phyloP scores from a whole-genome alignment of 2,329 filamentous ascomycete genomes.

The Penicillium hesseltinei region DNA sequence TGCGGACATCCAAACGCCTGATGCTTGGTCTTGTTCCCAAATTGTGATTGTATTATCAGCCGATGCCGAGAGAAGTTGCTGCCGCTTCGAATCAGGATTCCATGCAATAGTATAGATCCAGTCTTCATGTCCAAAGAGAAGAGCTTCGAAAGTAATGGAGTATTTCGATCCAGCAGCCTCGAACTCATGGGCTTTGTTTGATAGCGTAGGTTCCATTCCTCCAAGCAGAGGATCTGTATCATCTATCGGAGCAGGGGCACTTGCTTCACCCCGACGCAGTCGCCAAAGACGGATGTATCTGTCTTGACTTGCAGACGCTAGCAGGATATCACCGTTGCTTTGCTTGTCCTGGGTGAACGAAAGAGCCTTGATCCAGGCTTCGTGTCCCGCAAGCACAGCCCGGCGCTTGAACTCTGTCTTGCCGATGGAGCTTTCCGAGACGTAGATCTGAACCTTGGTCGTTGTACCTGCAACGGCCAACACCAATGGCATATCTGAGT shows the following conservation, averaged over 20 bases:
- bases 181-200: conserved; percentile 85
- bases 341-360: conserved; percentile 68
- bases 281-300: conserved; percentile 96
- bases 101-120: conserved; percentile 93
- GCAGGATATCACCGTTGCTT: conserved; percentile 64
- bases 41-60: conserved; percentile 93
- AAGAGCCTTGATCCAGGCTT: conserved; percentile 89
- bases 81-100: conserved; percentile 56
- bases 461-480: conserved; percentile 85
- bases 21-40: conserved; percentile 80
- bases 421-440: conserved; percentile 49
- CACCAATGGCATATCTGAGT: conserved; percentile 52
- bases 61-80: conserved; percentile 81
- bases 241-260: conserved; percentile 49
- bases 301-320: conserved; percentile 94
- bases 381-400: conserved; percentile 80
- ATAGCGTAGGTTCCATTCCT: conserved; percentile 65
- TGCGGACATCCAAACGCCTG: conserved; percentile 86
- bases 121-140: conserved; percentile 92
- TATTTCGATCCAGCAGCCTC: conserved; percentile 62
- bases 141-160: conserved; percentile 86
- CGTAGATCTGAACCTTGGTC: conserved; percentile 76
- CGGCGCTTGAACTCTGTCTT: conserved; percentile 63
- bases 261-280: conserved; percentile 66
- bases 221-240: conserved; percentile 39